Evolutionary conservation across 768 basidiomycete species (phyloP).

Genomic region (Calvatia gigantea): DNA sequence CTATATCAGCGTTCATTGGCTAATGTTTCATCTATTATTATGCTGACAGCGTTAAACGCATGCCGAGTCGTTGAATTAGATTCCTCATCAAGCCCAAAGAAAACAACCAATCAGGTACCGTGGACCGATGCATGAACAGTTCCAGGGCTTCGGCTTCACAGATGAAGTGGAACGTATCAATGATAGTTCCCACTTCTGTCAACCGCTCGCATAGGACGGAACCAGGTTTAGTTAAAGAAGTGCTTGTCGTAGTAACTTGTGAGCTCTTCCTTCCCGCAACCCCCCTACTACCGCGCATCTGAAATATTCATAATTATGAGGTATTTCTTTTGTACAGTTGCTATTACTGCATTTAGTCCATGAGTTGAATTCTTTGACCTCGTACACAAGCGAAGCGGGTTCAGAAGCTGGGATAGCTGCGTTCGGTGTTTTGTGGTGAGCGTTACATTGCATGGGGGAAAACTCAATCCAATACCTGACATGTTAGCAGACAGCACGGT

Average conservation of each 20-base stretch:
- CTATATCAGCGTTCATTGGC: not conserved
- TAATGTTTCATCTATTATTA: not conserved
- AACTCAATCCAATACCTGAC: not conserved
- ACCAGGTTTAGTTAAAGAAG: not conserved
- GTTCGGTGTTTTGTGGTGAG: not conserved
- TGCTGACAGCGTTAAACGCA: not conserved
- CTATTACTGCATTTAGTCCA: too few relatives aligned
- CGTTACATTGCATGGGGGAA: not conserved
- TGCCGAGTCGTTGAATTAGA: not conserved
- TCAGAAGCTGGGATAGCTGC: too few relatives aligned
- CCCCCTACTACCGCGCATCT: not conserved
- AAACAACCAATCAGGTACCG: not conserved
- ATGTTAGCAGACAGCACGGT: too few relatives aligned
- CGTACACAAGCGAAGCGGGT: too few relatives aligned
- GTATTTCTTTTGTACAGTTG: not conserved
- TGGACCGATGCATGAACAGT: not conserved
- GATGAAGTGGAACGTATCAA: not conserved
- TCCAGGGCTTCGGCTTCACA: not conserved
- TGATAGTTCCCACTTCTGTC: conserved; percentile 1
- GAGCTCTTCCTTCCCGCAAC: not conserved
- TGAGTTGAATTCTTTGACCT: too few relatives aligned
- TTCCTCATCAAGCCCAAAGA: not conserved
- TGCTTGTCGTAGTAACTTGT: not conserved
- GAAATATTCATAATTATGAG: not conserved
- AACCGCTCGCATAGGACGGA: not conserved